Evolutionary conservation across 495 filamentous ascomycete species (phyloP).

Genomic region (Coniosporium apollinis): DNA sequence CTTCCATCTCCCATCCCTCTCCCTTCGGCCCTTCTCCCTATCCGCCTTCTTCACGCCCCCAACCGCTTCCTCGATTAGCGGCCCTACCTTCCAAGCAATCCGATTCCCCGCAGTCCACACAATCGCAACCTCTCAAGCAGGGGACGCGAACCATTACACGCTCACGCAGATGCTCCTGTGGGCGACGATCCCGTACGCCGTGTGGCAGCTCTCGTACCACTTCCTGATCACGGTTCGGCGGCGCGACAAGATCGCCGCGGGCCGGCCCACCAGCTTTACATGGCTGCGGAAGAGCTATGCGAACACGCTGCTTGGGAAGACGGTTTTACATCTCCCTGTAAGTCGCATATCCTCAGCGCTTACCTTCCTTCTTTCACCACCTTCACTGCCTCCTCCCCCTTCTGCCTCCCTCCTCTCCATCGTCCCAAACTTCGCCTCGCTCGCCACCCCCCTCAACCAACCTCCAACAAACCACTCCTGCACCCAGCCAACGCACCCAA

Average conservation of each 20-base stretch:
- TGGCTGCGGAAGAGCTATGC: slow-evolving; percentile 87
- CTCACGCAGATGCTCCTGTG: slow-evolving; percentile 76
- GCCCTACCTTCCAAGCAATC: slow-evolving; percentile 40
- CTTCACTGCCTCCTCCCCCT: no score
- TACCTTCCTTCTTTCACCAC: no score
- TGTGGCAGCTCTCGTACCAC: slow-evolving; percentile 90
- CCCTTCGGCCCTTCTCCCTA: no score
- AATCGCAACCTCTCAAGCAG: slow-evolving; percentile 57
- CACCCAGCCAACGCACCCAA: no score
- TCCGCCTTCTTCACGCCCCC: no score
- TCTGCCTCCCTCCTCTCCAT: no score
- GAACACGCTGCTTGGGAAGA: slow-evolving; percentile 69
- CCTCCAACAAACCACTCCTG: no score
- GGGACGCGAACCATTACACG: slow-evolving; percentile 58
- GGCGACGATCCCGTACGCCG: slow-evolving; percentile 78
- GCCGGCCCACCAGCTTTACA: slow-evolving; percentile 88
- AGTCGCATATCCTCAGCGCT: no score
- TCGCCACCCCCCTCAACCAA: no score
- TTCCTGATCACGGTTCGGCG: slow-evolving; percentile 84
- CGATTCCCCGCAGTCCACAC: slow-evolving; percentile 79
- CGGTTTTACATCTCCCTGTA: slow-evolving; percentile 70
- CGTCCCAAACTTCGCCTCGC: no score
- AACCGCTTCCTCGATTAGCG: no score
- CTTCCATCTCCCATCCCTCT: no score
- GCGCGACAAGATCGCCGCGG: slow-evolving; percentile 86